Conservation (phyloP, 352 stramenopile genomes). For the Phytophthora pini region DNA sequence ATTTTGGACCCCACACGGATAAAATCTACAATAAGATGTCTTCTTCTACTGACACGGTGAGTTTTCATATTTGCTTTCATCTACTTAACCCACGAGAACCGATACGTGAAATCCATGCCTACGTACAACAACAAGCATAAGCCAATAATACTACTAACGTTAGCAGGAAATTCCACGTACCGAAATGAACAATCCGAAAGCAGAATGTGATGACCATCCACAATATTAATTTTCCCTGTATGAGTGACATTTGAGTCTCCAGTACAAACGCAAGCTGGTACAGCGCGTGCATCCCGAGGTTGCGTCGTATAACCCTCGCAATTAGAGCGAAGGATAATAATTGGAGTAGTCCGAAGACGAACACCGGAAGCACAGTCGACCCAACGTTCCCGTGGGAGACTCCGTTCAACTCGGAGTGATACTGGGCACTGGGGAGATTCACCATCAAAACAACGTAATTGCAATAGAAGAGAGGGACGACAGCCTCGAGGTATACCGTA, state of each 20-base stretch:
- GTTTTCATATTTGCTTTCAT: too few species aligned
- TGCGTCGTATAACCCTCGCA: constrained; percentile 10
- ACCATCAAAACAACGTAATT: constrained; percentile 21
- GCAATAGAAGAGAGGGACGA: constrained; percentile 38
- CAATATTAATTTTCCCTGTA: constrained; percentile 12
- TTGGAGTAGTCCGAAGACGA: constrained; percentile 25
- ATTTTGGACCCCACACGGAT: neutral
- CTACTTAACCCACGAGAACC: constrained; percentile 6
- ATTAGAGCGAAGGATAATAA: constrained; percentile 25
- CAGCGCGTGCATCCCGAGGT: constrained; percentile 13
- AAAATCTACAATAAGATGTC: too few species aligned
- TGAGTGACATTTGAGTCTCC: constrained; percentile 19
- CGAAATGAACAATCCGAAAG: constrained; percentile 16
- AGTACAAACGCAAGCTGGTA: constrained; percentile 40
- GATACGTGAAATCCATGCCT: constrained; percentile 20
- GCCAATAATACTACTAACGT: neutral
- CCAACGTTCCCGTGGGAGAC: constrained; percentile 1
- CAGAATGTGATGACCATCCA: constrained; percentile 11
- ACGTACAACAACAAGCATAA: neutral
- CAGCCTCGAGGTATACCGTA: constrained; percentile 36
- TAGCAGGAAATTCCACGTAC: neutral
- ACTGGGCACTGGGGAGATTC: constrained; percentile 20
- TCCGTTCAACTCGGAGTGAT: constrained; percentile 7
- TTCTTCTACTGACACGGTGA: too few species aligned
- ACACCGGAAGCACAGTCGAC: constrained; percentile 7